Conservation (phyloP, 2,329 filamentous ascomycete genomes). For the Aureobasidium sp. region DNA sequence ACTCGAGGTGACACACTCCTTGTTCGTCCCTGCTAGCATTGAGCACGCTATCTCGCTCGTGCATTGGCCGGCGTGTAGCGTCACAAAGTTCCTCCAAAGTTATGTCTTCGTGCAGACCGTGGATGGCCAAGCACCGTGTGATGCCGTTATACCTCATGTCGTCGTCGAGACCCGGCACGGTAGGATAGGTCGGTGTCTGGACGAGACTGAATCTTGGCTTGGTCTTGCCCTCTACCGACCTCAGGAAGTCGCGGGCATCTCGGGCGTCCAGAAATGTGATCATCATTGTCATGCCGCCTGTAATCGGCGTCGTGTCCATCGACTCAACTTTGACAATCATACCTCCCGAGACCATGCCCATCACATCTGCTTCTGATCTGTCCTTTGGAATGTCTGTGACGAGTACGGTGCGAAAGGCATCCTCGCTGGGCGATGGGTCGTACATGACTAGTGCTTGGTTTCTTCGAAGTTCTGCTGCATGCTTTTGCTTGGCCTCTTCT, state of each 20-base stretch:
- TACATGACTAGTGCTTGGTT: slow-evolving; percentile 9
- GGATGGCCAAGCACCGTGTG: slow-evolving; percentile 5
- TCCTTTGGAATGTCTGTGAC: not conserved
- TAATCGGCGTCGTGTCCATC: not conserved
- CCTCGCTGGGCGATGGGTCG: not conserved
- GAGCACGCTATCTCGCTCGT: not conserved
- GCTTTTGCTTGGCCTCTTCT: not conserved
- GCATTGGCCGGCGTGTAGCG: not conserved
- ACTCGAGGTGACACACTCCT: not conserved
- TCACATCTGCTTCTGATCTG: not conserved
- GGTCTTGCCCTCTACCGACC: not conserved
- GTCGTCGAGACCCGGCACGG: not conserved
- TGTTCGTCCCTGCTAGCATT: not conserved
- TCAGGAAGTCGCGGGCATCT: not conserved
- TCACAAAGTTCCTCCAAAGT: not conserved
- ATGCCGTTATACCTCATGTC: not conserved
- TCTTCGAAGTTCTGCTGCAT: not conserved
- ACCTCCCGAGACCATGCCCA: not conserved
- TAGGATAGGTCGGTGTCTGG: not conserved
- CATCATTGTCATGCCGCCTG: not conserved
- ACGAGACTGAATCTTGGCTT: not conserved
- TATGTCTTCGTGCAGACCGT: not conserved
- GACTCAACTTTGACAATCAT: not conserved
- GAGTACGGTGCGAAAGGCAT: not conserved
- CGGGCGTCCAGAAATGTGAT: slow-evolving; percentile 1